Evolutionary conservation across 371 early-diverging fungal species (phyloP).

Genomic region (Saksenaea vasiformis): DNA sequence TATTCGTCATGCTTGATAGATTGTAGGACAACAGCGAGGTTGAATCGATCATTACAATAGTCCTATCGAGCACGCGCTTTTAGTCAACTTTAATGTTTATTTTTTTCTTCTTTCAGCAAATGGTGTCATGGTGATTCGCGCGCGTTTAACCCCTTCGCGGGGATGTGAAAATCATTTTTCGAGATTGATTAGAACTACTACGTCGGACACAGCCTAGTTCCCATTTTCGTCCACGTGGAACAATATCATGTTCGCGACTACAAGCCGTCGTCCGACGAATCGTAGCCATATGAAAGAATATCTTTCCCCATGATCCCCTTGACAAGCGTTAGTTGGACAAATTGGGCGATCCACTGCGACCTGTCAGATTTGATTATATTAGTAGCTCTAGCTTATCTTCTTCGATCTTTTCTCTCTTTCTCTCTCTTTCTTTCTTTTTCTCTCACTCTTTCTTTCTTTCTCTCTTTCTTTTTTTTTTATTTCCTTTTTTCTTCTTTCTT

Average conservation of each 20-base stretch:
- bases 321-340: not conserved
- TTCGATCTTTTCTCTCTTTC: not conserved
- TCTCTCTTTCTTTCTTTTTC: not conserved
- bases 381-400: not conserved
- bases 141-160: not conserved
- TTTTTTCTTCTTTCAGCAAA: not conserved
- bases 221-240: conserved; percentile 2
- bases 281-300: not conserved
- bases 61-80: not conserved
- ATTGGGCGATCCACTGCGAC: not conserved
- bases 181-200: not conserved
- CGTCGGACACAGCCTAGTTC: conserved; percentile 2
- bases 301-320: not conserved
- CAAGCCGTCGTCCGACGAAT: no score
- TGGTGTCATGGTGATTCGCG: not conserved
- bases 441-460: not conserved
- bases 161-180: not conserved
- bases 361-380: not conserved
- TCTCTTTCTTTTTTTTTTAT: not conserved
- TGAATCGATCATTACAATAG: not conserved
- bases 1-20: not conserved
- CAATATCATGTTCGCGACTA: not conserved
- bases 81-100: conserved; percentile 3
- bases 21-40: conserved; percentile 3
- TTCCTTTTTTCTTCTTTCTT: not conserved